Percentiles rank a stretch among this genome's conserved stretches.
Conservation (phyloP, 2,329 filamentous ascomycete species). For the Nemania sp. region DNA sequence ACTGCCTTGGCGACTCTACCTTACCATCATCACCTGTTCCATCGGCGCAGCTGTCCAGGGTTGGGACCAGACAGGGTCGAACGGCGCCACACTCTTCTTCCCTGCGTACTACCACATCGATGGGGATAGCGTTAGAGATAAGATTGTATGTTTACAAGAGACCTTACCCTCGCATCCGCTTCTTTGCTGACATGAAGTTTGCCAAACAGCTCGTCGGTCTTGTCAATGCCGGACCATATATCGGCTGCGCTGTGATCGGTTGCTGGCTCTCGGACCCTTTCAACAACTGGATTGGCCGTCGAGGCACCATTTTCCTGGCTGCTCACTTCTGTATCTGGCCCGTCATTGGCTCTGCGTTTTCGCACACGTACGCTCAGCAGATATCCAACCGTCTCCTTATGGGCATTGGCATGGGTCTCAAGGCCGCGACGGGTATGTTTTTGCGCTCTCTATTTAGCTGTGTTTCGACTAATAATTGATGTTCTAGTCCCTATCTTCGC, state of each 20-base stretch:
- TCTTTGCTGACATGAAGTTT: slow-evolving; percentile 21
- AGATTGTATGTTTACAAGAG: slow-evolving; percentile 34
- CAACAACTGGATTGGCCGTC: slow-evolving; percentile 65
- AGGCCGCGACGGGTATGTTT: slow-evolving; percentile 61
- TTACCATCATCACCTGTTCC: slow-evolving; percentile 69
- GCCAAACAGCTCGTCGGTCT: slow-evolving; percentile 54
- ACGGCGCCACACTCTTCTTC: slow-evolving; percentile 66
- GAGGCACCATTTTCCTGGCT: slow-evolving; percentile 69
- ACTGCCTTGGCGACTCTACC: slow-evolving; percentile 63
- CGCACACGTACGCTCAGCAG: slow-evolving; percentile 72
- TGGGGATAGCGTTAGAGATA: slow-evolving; percentile 27
- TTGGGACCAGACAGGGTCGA: slow-evolving; percentile 68
- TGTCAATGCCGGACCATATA: slow-evolving; percentile 54
- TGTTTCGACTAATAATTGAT: slow-evolving; percentile 3
- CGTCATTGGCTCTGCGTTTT: slow-evolving; percentile 71
- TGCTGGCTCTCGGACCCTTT: slow-evolving; percentile 63
- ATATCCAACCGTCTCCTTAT: slow-evolving; percentile 72
- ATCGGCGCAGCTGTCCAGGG: slow-evolving; percentile 72
- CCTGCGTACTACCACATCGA: slow-evolving; percentile 57
- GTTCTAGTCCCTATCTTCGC: slow-evolving; percentile 72
- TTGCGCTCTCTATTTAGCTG: not conserved
- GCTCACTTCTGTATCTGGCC: slow-evolving; percentile 72
- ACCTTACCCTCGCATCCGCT: slow-evolving; percentile 34
- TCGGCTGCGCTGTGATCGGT: slow-evolving; percentile 52
- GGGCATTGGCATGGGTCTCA: slow-evolving; percentile 77